Percentiles rank a stretch among this genome's conserved stretches.
Evolutionary conservation across 495 filamentous ascomycete genomes (phyloP).

Genomic region (Lasiosphaeris hirsuta): DNA sequence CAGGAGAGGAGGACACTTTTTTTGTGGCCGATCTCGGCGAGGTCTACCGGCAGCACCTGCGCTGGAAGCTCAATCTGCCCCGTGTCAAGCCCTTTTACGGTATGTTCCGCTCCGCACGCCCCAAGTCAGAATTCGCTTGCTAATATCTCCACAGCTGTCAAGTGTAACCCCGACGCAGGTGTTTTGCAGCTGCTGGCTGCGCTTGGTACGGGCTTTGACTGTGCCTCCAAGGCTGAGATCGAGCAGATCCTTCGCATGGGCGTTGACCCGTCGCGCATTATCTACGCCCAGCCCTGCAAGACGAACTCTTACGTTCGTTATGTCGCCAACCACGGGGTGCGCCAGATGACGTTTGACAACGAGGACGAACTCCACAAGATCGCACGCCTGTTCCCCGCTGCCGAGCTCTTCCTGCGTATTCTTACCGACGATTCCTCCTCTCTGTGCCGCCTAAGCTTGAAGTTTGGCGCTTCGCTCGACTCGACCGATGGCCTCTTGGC

Average conservation of each 20-base stretch:
- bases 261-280: conserved; percentile 87
- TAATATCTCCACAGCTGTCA: conserved; percentile 65
- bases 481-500: conserved; percentile 71
- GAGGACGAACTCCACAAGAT: conserved; percentile 97
- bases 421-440: conserved; percentile 93
- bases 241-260: conserved; percentile 82
- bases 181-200: conserved; percentile 82
- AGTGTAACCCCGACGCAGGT: conserved; percentile 93
- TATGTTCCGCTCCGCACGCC: conserved; percentile 40
- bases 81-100: conserved; percentile 96
- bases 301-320: conserved; percentile 95
- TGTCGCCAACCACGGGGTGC: conserved; percentile 76
- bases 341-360: conserved; percentile 99
- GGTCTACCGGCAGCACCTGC: conserved; percentile 95
- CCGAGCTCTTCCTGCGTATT: conserved; percentile 90
- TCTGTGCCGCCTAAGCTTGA: conserved; percentile 89
- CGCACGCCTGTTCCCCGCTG: conserved; percentile 80
- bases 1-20: conserved; percentile 94
- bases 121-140: not conserved
- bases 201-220: conserved; percentile 95
- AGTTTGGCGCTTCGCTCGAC: conserved; percentile 91
- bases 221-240: conserved; percentile 95
- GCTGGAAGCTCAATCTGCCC: conserved; percentile 92
- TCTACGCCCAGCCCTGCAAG: conserved; percentile 99
- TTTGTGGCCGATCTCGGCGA: conserved; percentile 98